A percentile compares a stretch with the other conserved stretches of the same genome.
These are phyloP conservation scores for Backusella tarrabulga DNA, from an alignment of 192 early-diverging fungal species.

Conservation along the genomic window DNA sequence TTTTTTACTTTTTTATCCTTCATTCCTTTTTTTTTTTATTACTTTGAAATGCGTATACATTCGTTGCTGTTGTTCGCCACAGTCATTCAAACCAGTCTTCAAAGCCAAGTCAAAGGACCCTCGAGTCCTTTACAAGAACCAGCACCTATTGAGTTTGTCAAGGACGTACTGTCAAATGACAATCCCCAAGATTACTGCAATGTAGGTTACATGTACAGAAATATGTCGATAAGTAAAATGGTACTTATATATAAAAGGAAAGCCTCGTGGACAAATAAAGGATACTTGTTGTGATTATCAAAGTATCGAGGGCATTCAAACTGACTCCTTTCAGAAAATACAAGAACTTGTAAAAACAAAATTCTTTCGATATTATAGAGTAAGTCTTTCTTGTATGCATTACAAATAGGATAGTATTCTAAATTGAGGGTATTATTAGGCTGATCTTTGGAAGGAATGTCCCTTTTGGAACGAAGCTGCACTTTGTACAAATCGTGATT, in stretches of 20 bases:
- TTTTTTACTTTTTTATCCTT: background rate
- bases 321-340: constrained; percentile 63
- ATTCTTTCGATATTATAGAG: constrained; percentile 93
- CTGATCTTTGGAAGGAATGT: constrained; percentile 86
- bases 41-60: background rate
- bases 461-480: constrained; percentile 87
- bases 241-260: background rate
- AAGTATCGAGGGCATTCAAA: constrained; percentile 74
- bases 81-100: background rate
- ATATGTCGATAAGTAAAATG: background rate
- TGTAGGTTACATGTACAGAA: background rate
- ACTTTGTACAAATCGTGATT: constrained; percentile 80
- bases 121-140: constrained; percentile 4
- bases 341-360: constrained; percentile 76
- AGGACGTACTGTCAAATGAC: background rate
- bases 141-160: constrained; percentile 8
- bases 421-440: constrained; percentile 34
- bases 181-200: constrained; percentile 11
- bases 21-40: background rate
- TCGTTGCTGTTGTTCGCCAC: background rate
- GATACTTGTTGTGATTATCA: constrained; percentile 74
- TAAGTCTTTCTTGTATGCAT: constrained; percentile 26
- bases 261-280: constrained; percentile 56
- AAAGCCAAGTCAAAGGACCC: constrained; percentile 3
- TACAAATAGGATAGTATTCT: background rate